Percentiles rank a stretch among this genome's conserved stretches.
phyloP scores from a whole-genome alignment of 192 early-diverging fungal genomes.

The Paraglomus brasilianum region DNA sequence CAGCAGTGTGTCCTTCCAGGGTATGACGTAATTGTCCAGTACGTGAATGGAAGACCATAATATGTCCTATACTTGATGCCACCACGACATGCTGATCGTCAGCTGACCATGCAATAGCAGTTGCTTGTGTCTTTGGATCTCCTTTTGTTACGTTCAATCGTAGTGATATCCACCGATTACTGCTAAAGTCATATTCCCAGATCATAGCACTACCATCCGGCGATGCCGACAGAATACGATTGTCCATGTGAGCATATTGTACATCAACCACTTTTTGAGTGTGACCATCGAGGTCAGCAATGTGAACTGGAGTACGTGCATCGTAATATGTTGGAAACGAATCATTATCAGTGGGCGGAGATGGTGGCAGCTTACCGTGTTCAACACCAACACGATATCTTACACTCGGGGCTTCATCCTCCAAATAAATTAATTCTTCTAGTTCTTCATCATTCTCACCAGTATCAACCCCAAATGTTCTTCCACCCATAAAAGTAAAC shows the following conservation, averaged over 20 bases:
- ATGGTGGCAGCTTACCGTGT: constrained; percentile 50
- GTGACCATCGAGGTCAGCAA: constrained; percentile 69
- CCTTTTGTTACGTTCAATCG: constrained; percentile 2
- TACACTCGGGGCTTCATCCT: too few relatives aligned
- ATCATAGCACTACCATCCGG: constrained; percentile 78
- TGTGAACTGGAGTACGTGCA: constrained; percentile 36
- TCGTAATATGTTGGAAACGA: too few relatives aligned
- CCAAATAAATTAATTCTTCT: constrained; percentile 16
- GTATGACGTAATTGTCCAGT: constrained; percentile 57
- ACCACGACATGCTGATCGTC: constrained; percentile 69
- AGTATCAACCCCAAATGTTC: constrained; percentile 28
- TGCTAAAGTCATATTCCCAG: constrained; percentile 58
- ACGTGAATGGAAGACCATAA: constrained; percentile 63
- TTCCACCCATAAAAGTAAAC: constrained; percentile 65
- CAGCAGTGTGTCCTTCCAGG: constrained; percentile 58
- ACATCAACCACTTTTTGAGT: constrained; percentile 72
- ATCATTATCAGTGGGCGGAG: constrained; percentile 27
- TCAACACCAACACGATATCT: not conserved
- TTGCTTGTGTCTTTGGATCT: constrained; percentile 35
- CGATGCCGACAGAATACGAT: constrained; percentile 69
- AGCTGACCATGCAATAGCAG: constrained; percentile 68
- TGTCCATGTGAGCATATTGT: constrained; percentile 67
- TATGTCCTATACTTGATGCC: constrained; percentile 65
- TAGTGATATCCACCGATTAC: constrained; percentile 55
- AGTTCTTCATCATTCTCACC: constrained; percentile 34